Conservation (phyloP, 345 rosid genomes). For the Dipteronia dyeriana region DNA sequence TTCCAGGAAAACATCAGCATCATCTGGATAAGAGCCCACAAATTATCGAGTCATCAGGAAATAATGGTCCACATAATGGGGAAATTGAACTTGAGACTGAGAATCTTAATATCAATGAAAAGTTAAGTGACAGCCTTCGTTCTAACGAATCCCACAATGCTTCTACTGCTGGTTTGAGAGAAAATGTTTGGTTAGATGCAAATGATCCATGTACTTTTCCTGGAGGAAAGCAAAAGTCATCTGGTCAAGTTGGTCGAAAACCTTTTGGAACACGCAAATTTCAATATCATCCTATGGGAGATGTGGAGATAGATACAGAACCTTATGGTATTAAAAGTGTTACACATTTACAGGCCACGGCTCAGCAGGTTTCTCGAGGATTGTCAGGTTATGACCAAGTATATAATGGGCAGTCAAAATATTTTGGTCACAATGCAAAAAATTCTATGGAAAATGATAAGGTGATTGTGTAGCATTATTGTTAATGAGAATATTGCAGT, state of each 20-base stretch:
- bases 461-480: slow-evolving; percentile 36
- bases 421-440: slow-evolving; percentile 40
- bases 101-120: slow-evolving; percentile 38
- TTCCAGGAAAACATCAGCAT: slow-evolving; percentile 29
- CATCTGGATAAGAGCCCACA: slow-evolving; percentile 41
- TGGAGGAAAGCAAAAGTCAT: slow-evolving; percentile 51
- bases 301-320: slow-evolving; percentile 56
- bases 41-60: slow-evolving; percentile 48
- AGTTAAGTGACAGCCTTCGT: slow-evolving; percentile 34
- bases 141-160: slow-evolving; percentile 33
- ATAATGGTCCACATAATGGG: slow-evolving; percentile 40
- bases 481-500: background rate
- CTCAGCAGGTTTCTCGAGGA: slow-evolving; percentile 41
- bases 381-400: slow-evolving; percentile 32
- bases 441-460: slow-evolving; percentile 44
- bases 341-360: slow-evolving; percentile 33
- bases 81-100: slow-evolving; percentile 32
- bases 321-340: slow-evolving; percentile 38
- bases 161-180: slow-evolving; percentile 37
- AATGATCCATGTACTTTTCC: slow-evolving; percentile 41
- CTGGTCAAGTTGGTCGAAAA: slow-evolving; percentile 41
- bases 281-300: slow-evolving; percentile 96
- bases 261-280: slow-evolving; percentile 61
- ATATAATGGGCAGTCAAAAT: slow-evolving; percentile 39
- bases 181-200: slow-evolving; percentile 48